Conservation (phyloP, 1,139 yeast genomes). For the Yamadazyma spencermartinsiae region DNA sequence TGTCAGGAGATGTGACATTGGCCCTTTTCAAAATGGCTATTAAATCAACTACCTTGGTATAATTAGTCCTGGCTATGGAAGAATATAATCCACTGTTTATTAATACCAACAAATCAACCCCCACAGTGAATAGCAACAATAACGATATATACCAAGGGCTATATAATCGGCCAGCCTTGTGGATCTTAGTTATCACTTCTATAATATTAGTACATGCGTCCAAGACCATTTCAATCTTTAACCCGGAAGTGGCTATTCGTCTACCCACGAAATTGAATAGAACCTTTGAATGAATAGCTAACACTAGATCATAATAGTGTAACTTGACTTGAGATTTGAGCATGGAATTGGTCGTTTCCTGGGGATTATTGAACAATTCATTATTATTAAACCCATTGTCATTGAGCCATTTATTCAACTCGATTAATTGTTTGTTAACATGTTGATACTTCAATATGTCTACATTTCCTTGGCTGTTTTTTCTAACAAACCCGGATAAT, state of each 20-base stretch:
- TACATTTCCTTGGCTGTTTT: slow-evolving; percentile 26
- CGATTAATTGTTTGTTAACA: slow-evolving; percentile 33
- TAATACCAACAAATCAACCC: slow-evolving; percentile 45
- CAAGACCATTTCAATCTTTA: slow-evolving; percentile 34
- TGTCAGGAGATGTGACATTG: slow-evolving; percentile 32
- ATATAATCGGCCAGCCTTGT: slow-evolving; percentile 34
- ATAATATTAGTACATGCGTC: slow-evolving; percentile 38
- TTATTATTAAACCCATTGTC: slow-evolving; percentile 37
- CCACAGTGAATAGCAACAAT: slow-evolving; percentile 47
- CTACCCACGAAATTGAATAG: slow-evolving; percentile 37
- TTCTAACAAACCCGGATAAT: slow-evolving; percentile 37
- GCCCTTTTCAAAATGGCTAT: slow-evolving; percentile 29
- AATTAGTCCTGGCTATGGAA: slow-evolving; percentile 24
- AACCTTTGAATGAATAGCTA: slow-evolving; percentile 39
- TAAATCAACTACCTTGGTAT: slow-evolving; percentile 28
- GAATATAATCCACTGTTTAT: slow-evolving; percentile 43
- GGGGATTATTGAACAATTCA: slow-evolving; percentile 24
- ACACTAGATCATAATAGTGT: slow-evolving; percentile 42
- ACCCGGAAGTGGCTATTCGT: slow-evolving; percentile 32
- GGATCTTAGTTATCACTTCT: slow-evolving; percentile 32
- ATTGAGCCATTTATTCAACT: slow-evolving; percentile 35
- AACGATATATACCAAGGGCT: slow-evolving; percentile 60
- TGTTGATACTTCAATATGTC: slow-evolving; percentile 34
- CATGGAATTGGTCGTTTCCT: slow-evolving; percentile 21
- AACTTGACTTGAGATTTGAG: slow-evolving; percentile 40